phyloP scores from a whole-genome alignment of 768 basidiomycete species.

The Coprinopsis cinerea region DNA sequence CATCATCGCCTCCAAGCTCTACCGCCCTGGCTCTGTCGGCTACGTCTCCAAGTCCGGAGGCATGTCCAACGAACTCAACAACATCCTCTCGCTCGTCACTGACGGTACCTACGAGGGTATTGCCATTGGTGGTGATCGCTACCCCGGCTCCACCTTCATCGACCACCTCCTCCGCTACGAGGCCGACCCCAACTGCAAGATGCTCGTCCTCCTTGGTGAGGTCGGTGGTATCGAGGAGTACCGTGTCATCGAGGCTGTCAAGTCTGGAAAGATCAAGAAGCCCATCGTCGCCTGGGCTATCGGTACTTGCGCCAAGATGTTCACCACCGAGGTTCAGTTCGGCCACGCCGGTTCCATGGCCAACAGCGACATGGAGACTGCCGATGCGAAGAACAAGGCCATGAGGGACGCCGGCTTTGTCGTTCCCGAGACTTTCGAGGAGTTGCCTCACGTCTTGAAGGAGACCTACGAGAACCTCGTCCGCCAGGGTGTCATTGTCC shows the following conservation, averaged over 20 bases:
- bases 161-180: conserved; percentile 98
- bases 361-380: conserved; percentile 95
- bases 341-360: conserved; percentile 99
- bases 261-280: conserved; percentile 89
- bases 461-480: conserved; percentile 85
- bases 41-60: conserved; percentile 99
- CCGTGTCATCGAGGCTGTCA: conserved; percentile 97
- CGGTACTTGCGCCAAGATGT: conserved; percentile 99
- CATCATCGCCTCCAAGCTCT: conserved; percentile 97
- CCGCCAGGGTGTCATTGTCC: conserved; percentile 55
- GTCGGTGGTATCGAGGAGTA: conserved; percentile 99
- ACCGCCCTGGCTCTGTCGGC: conserved; percentile 94
- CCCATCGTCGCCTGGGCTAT: conserved; percentile 99
- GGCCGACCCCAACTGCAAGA: conserved; percentile 94
- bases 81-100: conserved; percentile 92
- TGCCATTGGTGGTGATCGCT: conserved; percentile 98
- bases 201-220: conserved; percentile 97
- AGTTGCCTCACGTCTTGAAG: conserved; percentile 80
- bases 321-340: conserved; percentile 98
- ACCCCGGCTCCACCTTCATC: conserved; percentile 98
- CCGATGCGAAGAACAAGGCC: conserved; percentile 94
- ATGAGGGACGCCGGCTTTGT: conserved; percentile 95
- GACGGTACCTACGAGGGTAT: conserved; percentile 99
- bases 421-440: conserved; percentile 97
- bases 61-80: conserved; percentile 99